Evolutionary conservation across 352 stramenopile species (phyloP), one percentile per base, ranked within the genome.

Genomic region (Stramenopiles sp.): DNA sequence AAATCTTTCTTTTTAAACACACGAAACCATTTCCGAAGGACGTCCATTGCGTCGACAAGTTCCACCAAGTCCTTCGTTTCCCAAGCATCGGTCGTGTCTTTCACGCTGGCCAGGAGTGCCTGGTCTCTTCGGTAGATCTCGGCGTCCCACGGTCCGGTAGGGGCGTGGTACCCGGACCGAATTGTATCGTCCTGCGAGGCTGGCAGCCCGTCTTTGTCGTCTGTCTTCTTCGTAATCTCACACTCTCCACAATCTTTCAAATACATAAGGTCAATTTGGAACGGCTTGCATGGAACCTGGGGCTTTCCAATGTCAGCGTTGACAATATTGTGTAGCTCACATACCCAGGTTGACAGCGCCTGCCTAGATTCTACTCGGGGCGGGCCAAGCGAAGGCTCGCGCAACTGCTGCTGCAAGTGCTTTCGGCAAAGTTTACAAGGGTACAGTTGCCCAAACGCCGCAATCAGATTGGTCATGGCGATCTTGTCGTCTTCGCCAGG

Each of bases 301-400:
- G 48, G 86, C 12, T 80, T 87, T 34, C 35, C 74, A 34, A 78
- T 49, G 49, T 79, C 76, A 1, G 25, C 76, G 76, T 79, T 79
- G 49, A 79, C 76, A 25, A 79, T 73, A 43, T 79, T 79, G 76
- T 79, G 74, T 43, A 79, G 49, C 34, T 43, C 75, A 75, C 76
- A 78, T 1, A 78, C 37, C 76, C 76, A 78, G 3, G 37, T 33
- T 1, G 34, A 74, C 12, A 78, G 33, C 1, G 2, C 69, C 34
- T 73, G 34, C 30, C 76, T 25, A 75, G 32, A 37, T 18, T 75
- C 25, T 12, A 75, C 35, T 1, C 4, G 30, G 1, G 74, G 75
- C 25, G 74, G 76, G 2, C 74, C 74, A n/a, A 79, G 49, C 3
- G 25, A 53, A 53, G 43, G 43, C 25, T 53, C 43, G 82, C 84